phyloP scores from a whole-genome alignment of 2,329 filamentous ascomycete species.

The Didymella pinodella region DNA sequence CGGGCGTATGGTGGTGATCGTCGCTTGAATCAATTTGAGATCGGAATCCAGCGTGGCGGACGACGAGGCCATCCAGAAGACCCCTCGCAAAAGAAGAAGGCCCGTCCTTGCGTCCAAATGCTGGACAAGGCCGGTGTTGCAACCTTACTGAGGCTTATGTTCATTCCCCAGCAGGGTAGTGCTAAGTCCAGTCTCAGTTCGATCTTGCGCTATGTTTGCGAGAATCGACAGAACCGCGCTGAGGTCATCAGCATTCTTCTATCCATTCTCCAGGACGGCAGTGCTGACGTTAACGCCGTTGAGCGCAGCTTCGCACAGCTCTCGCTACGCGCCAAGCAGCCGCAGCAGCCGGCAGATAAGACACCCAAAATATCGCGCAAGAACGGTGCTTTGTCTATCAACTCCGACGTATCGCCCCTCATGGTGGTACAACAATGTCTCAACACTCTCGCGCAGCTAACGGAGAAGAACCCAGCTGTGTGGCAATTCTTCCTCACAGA shows the following conservation, averaged over 20 bases:
- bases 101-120: slow-evolving; percentile 88
- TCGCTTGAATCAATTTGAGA: slow-evolving; percentile 62
- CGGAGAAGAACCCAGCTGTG: slow-evolving; percentile 84
- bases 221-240: slow-evolving; percentile 93
- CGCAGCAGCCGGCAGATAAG: slow-evolving; percentile 69
- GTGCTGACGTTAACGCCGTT: slow-evolving; percentile 88
- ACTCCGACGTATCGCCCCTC: slow-evolving; percentile 89
- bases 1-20: slow-evolving; percentile 70
- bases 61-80: slow-evolving; percentile 55
- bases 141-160: slow-evolving; percentile 97
- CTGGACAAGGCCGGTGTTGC: slow-evolving; percentile 95
- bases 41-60: slow-evolving; percentile 44
- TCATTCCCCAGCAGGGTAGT: slow-evolving; percentile 89
- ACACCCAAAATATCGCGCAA: slow-evolving; percentile 85
- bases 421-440: slow-evolving; percentile 97
- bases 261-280: slow-evolving; percentile 94
- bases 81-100: slow-evolving; percentile 68
- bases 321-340: slow-evolving; percentile 87
- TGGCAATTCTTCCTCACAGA: slow-evolving; percentile 93
- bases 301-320: slow-evolving; percentile 95
- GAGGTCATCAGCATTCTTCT: slow-evolving; percentile 93
- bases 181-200: slow-evolving; percentile 84
- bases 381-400: slow-evolving; percentile 69
- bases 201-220: slow-evolving; percentile 88
- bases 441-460: slow-evolving; percentile 82